Conservation (phyloP, 2,329 filamentous ascomycete genomes). For the Verticillium isaacii region DNA sequence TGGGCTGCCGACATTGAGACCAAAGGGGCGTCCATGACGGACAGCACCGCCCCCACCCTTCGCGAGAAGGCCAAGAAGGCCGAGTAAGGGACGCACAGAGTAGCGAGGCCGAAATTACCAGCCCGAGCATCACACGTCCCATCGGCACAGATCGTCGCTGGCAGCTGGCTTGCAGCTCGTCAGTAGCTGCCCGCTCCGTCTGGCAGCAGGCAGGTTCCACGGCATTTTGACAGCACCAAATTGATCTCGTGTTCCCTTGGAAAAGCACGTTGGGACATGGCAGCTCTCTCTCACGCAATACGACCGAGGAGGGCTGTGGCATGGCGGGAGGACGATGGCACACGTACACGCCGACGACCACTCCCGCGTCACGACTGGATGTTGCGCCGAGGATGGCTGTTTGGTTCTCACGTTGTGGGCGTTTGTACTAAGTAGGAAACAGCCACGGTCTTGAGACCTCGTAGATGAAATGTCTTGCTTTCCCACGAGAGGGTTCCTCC, state of each 20-base stretch:
- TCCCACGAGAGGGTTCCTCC: neutral
- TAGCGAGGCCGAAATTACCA: neutral
- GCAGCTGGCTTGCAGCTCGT: neutral
- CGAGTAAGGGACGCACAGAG: slow-evolving; percentile 25
- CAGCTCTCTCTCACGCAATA: neutral
- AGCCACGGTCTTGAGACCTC: neutral
- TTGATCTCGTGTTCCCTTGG: neutral
- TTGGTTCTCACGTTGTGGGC: neutral
- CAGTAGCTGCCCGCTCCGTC: neutral
- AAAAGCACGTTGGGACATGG: neutral
- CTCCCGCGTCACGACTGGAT: neutral
- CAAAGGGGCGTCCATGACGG: slow-evolving; percentile 43
- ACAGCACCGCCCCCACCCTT: slow-evolving; percentile 44
- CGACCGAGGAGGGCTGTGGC: neutral
- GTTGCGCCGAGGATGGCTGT: neutral
- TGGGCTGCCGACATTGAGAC: slow-evolving; percentile 85
- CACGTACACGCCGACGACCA: neutral
- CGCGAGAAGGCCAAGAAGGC: slow-evolving; percentile 44
- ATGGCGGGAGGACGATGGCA: neutral
- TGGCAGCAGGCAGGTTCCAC: slow-evolving; percentile 5
- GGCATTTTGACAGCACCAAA: slow-evolving; percentile 6
- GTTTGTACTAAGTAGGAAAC: no score
- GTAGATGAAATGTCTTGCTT: neutral
- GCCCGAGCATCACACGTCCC: neutral
- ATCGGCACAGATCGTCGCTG: neutral